Base-by-base conservation (phyloP, 345 rosid genomes). In the Linum lewisii region DNA sequence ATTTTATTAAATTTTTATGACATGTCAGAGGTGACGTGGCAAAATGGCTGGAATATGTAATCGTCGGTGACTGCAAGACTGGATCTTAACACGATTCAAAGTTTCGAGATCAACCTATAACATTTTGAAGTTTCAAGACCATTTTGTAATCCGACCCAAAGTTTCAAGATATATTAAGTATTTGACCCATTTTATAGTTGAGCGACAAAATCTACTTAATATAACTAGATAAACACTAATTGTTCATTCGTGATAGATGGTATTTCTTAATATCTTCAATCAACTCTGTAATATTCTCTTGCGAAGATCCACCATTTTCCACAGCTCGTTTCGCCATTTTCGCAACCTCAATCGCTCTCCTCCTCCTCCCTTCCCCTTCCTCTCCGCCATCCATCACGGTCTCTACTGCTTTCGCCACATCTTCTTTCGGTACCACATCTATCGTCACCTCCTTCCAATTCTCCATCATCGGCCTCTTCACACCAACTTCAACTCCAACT, bases 231-330 rank as follows among this genome's bases (percentile, higher is more conserved):
- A n/a, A n/a, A 26, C 32, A 26, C 6, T 26, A 26, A 6, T 2
- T 26, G 32, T 26, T 26, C 32, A 26, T 26, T 26, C 32, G 6
- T 26, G 32, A 2, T 2, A 26, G 3, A 26, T 38, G 45, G 9
- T 57, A 54, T 29, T 57, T 60, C 21, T 32, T 63, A 1, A 75
- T 58, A 21, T 72, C 76, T 59, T 65, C 57, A 3, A 75, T 71
- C 23, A 75, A 58, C 45, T 14, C 6, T 14, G 62, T 62, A 25
- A 72, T n/a, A 25, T 71, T 50, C 44, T 37, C 57, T 22, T 64
- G 54, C 8, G 76, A 75, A 50, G 79, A 75, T 14, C 73, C 79
- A 22, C 68, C 76, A 44, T 64, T 70, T 60, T 59, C 71, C 38
- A 69, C 19, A 25, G 79, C 75, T 26, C 24, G 22, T 25, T 59